Evolutionary conservation across 208 protist species (phyloP), one percentile per base, ranked within the genome.

Genomic region (Leishmania arabica): DNA sequence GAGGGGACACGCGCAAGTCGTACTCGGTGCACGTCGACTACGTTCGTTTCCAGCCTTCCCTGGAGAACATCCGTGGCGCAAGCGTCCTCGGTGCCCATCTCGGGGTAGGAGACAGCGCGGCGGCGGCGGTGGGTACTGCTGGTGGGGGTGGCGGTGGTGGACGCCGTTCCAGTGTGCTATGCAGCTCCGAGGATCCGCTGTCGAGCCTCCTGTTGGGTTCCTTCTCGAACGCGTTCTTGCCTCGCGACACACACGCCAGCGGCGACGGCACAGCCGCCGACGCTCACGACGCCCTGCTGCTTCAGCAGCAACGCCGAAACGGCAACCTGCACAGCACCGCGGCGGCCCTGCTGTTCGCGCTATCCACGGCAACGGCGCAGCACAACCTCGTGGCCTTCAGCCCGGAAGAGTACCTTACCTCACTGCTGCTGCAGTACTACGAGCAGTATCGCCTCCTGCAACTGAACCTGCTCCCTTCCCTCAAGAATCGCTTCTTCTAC

Each of bases 1-100:
- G 60, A 17, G 69, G 54, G 3, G 84, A 85, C 45, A 47, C 73
- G 58, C 80, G 82, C 34, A 83, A 82, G 42, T 91, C 91, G 8
- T 93, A 91, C 83, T 84, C 91, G 37, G 85, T 96, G 56, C 90
- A 96, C 80, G 85, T 96, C 65, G 90, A 95, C 77, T 96, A 95
- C 80, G 78, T 96, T 8, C 93, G 93, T 60, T 91, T 96, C 75
- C 85, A 89, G 47, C 91, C 93, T 0, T 78, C 81, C 37, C 58
- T 84, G 15, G 53, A 80, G 64, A 68, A 17, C 54, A 27, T 49
- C 1, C 3, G 54, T 53, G 68, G 60, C 15, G 9, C 66, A n/a
- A 49, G 49, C n/a, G 42, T 49, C 42, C 31, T 83, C 15, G 66
- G 27, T 31, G 4, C 40, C 51, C 8, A 13, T 40, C 3, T 24